A percentile compares a stretch with the other conserved stretches of the same genome.
phyloP scores from a whole-genome alignment of 1,284 basidiomycete genomes.

The Cutaneotrichosporon cavernicola region DNA sequence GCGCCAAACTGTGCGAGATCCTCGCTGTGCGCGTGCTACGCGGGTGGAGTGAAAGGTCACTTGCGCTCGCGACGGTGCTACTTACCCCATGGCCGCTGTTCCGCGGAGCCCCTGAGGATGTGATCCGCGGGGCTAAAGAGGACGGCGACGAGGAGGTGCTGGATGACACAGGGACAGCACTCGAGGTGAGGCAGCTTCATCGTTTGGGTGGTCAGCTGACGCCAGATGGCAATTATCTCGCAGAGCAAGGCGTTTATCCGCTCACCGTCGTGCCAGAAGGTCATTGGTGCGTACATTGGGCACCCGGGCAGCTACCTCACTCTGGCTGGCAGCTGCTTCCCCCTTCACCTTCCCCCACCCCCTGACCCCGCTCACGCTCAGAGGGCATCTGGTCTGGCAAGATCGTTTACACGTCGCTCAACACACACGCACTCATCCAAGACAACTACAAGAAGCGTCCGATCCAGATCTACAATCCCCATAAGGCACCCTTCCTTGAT shows the following conservation, averaged over 20 bases:
- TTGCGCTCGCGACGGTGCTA: constrained; percentile 73
- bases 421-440: constrained; percentile 77
- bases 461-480: constrained; percentile 89
- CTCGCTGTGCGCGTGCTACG: constrained; percentile 78
- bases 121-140: constrained; percentile 64
- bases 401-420: constrained; percentile 84
- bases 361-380: constrained; percentile 21
- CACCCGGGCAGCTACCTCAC: no score
- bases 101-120: constrained; percentile 68
- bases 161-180: constrained; percentile 78
- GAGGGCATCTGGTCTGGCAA: constrained; percentile 62
- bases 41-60: constrained; percentile 69
- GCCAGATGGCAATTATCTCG: constrained; percentile 73
- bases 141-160: constrained; percentile 67
- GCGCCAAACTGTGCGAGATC: constrained; percentile 82
- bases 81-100: constrained; percentile 87
- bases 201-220: not conserved
- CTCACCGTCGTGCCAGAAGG: constrained; percentile 77
- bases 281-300: constrained; percentile 60
- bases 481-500: constrained; percentile 84
- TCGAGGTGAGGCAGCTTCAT: constrained; percentile 58
- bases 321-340: not conserved
- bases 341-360: no score
- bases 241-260: constrained; percentile 83
- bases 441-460: constrained; percentile 93